Base-by-base conservation (phyloP, 2,329 filamentous ascomycete species). In the Pseudocercospora vitis region DNA sequence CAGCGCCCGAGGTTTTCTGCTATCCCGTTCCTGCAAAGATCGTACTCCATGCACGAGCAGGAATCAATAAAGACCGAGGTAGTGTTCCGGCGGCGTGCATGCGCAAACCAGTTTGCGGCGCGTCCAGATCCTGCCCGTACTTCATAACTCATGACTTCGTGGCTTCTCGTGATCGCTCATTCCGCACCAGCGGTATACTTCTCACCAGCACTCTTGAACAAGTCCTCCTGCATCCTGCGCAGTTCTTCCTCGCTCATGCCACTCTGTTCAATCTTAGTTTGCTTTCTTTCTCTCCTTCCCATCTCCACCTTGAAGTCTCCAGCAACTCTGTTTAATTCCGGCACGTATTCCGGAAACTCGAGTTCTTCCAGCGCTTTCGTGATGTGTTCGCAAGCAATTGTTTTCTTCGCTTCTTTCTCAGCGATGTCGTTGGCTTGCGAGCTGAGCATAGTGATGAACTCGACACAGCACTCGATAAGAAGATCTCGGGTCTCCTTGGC, bases 371-470 rank as follows among this genome's bases (percentile, higher is more conserved):
- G 81, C 0, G 94, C 94, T 68, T 92, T 92, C 68, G 92, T 95
- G 65, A 99, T 95, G 76, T 99, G 94, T 67, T 99, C 94, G 72
- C 90, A 95, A 9, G 92, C 92, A 65, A 99, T 99, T 3, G 94
- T 99, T 81, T 99, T 99, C 78, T 99, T 99, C 46, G 91, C 90
- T 68, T 99, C 94, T 73, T 96, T 96, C 72, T 99, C 94, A 9
- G 91, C 95, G 61, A 99, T 99, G 67, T 99, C 94, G 73, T 99
- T 99, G 58, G 94, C 94, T 76, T 99, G 92, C 44, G 90, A 95
- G n/a, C 91, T 96, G 64, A 99, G 88, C 67, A 99, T 83, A 14
- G 94, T 97, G 73, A 99, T 96, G 73, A 99, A 99, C 73, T 99
- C 94, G 67, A 99, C 92, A 69, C 94, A 99, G 76, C 94, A 97